phyloP scores from a whole-genome alignment of 352 stramenopile genomes.

The Phytopythium sindhum region DNA sequence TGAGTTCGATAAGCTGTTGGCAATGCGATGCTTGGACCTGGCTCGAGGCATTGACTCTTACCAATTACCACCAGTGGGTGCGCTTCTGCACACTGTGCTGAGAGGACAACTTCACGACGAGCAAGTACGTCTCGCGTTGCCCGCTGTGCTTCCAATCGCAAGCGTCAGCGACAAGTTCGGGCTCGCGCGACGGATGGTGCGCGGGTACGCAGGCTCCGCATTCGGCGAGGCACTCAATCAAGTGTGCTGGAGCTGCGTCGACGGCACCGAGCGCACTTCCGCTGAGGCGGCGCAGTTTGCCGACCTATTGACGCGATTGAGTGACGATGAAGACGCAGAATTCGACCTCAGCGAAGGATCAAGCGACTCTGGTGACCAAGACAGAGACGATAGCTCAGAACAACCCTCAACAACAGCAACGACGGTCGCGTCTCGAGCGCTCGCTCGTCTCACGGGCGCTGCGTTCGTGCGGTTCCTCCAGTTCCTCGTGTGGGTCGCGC shows the following conservation, averaged over 20 bases:
- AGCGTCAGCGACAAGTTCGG: slow-evolving; percentile 54
- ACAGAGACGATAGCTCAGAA: neutral
- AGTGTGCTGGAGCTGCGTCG: slow-evolving; percentile 74
- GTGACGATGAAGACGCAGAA: slow-evolving; percentile 3
- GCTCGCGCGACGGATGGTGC: slow-evolving; percentile 46
- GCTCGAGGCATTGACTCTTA: slow-evolving; percentile 26
- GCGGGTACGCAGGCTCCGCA: slow-evolving; percentile 40
- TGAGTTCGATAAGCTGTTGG: slow-evolving; percentile 59
- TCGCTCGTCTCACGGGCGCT: slow-evolving; percentile 56
- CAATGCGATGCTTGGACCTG: slow-evolving; percentile 60
- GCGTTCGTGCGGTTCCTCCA: slow-evolving; percentile 60
- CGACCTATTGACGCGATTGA: slow-evolving; percentile 43
- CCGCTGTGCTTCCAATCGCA: slow-evolving; percentile 54
- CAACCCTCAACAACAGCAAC: slow-evolving; percentile 2
- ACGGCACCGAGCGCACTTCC: slow-evolving; percentile 59
- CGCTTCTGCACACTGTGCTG: slow-evolving; percentile 62
- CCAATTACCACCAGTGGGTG: slow-evolving; percentile 40
- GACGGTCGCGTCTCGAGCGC: slow-evolving; percentile 29
- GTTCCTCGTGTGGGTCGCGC: slow-evolving; percentile 61
- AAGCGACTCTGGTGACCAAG: neutral
- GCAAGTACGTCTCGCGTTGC: slow-evolving; percentile 56
- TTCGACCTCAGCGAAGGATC: neutral
- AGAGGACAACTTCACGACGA: slow-evolving; percentile 45
- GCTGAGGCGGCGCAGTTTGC: slow-evolving; percentile 62
- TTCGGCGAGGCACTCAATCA: slow-evolving; percentile 59